Percentiles rank a stretch among this genome's conserved stretches.
Evolutionary conservation across 2,329 filamentous ascomycete genomes (phyloP).

Genomic region (Ambrosiella cleistominuta): DNA sequence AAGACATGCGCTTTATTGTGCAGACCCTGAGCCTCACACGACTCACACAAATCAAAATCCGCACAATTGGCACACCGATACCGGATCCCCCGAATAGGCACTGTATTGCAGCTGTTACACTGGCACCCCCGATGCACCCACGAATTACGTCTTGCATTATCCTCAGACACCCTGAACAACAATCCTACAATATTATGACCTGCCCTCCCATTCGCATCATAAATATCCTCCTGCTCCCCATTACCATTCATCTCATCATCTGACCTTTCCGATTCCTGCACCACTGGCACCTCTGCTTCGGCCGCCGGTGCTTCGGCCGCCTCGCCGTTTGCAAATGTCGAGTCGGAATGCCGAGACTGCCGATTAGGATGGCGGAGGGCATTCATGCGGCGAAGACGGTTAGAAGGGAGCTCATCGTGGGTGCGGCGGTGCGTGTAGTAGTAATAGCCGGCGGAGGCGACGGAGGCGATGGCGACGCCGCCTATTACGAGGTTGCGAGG

Average conservation of each 20-base stretch:
- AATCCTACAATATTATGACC: constrained; percentile 73
- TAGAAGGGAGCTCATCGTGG: constrained; percentile 14
- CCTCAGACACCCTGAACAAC: constrained; percentile 82
- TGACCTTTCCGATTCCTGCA: constrained; percentile 19
- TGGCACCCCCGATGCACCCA: constrained; percentile 86
- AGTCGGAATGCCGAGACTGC: constrained; percentile 1
- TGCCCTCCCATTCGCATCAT: constrained; percentile 17
- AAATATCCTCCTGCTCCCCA: constrained; percentile 16
- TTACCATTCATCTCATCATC: constrained; percentile 23
- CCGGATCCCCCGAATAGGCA: constrained; percentile 78
- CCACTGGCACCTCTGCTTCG: neutral
- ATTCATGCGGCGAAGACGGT: constrained; percentile 44
- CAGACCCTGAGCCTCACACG: constrained; percentile 62
- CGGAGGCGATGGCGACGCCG: constrained; percentile 36
- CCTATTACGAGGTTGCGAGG: constrained; percentile 35
- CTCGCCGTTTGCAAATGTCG: neutral
- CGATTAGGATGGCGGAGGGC: constrained; percentile 34
- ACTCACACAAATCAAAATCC: constrained; percentile 90
- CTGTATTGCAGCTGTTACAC: constrained; percentile 75
- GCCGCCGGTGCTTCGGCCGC: neutral
- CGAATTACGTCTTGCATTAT: constrained; percentile 72
- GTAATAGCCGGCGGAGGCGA: constrained; percentile 37
- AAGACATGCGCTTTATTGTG: constrained; percentile 90
- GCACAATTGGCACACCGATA: constrained; percentile 93
- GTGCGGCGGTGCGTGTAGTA: constrained; percentile 18